Base-by-base conservation (phyloP, 2,329 filamentous ascomycete species). In the Thielaviopsis ethacetica region DNA sequence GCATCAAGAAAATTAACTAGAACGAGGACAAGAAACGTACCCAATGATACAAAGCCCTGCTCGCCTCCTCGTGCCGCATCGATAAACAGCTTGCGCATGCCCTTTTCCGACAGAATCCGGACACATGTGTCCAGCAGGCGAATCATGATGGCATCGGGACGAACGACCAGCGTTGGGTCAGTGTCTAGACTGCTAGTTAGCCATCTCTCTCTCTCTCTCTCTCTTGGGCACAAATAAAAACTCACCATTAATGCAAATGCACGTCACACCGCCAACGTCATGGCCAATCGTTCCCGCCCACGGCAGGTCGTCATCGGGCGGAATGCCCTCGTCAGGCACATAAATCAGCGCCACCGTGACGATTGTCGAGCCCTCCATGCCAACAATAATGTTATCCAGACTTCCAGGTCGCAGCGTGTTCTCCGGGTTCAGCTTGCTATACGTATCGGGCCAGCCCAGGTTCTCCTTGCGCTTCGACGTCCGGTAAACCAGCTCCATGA, bases 361-460 rank as follows among this genome's bases (percentile, higher is more conserved):
- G 53, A 83, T 72, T 1, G 65, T 70, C 21, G 70, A 68, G 27
- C 73, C 72, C 51, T 79, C 74, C 17, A 79, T 64, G 1, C 75
- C 79, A 22, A 82, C 62, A n/a, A 83, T 65, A 56, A 83, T 73
- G 63, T 82, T 77, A 53, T 71, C 70, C 47, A 80, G 70, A 62
- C 75, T 70, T n/a, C 26, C 57, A 30, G 10, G 22, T 12, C 19
- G n/a, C 55, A 71, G 70, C 7, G 74, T 73, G 62, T 75, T 72
- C 27, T 44, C 56, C 4, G 56, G 56, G 52, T 72, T 73, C 10
- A 80, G 70, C 62, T 72, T 74, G 59, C 72, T 73, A 63, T 82
- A 83, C 64, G 81, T 77, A 64, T 83, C 79, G 63, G 76, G 81
- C 77, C 79, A 81, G 51, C 79, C 79, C 63, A 80, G 74, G 52